Evolutionary conservation across 2,329 filamentous ascomycete species (phyloP).

Genomic region (Stemphylium vesicarium): DNA sequence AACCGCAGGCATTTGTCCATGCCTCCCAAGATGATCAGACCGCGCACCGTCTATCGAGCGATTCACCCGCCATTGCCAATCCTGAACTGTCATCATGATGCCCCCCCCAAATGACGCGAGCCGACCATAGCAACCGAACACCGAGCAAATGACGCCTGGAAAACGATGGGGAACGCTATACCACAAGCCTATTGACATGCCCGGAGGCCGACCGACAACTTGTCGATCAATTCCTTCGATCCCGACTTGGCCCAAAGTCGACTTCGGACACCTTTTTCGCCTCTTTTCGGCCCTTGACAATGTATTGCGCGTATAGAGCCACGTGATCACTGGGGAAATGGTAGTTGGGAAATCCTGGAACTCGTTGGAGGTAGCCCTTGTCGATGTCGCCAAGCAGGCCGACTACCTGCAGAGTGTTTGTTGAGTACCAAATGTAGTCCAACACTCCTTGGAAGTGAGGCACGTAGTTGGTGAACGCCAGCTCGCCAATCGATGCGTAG

Average conservation of each 20-base stretch:
- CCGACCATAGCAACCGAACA: constrained; percentile 39
- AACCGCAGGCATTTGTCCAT: constrained; percentile 28
- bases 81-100: constrained; percentile 29
- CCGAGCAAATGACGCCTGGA: constrained; percentile 44
- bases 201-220: constrained; percentile 9
- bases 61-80: constrained; percentile 30
- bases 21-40: constrained; percentile 30
- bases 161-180: constrained; percentile 34
- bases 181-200: constrained; percentile 40
- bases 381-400: constrained; percentile 87
- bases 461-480: constrained; percentile 96
- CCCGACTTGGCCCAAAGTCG: constrained; percentile 46
- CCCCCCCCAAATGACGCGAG: constrained; percentile 31
- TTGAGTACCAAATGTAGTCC: constrained; percentile 98
- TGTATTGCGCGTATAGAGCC: constrained; percentile 86
- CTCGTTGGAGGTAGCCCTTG: constrained; percentile 79
- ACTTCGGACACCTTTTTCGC: constrained; percentile 55
- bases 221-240: constrained; percentile 34
- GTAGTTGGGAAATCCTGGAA: constrained; percentile 91
- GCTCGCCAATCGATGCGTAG: constrained; percentile 82
- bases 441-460: constrained; percentile 91
- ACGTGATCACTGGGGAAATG: constrained; percentile 95
- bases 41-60: constrained; percentile 28
- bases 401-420: constrained; percentile 83
- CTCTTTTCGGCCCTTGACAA: constrained; percentile 86